Evolutionary conservation across 306 rosid species (phyloP).

Genomic region (Prosopis cineraria): DNA sequence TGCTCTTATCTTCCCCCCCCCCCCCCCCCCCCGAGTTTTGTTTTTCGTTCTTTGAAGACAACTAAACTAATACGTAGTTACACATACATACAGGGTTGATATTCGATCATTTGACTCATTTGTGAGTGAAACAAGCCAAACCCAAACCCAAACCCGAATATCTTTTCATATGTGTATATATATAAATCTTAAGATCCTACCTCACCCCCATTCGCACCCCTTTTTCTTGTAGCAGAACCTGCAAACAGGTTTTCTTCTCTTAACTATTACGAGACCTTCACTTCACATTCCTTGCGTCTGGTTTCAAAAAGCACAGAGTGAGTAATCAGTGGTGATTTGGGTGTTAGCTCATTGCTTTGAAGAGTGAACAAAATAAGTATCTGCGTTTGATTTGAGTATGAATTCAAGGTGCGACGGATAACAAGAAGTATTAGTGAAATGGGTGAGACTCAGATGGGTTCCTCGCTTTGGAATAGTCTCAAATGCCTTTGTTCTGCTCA

Average conservation of each 20-base stretch:
- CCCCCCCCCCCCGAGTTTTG: not conserved
- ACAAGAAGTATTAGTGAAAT: not conserved
- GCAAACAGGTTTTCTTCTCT: not conserved
- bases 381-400: not conserved
- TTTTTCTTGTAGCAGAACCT: not conserved
- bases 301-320: not conserved
- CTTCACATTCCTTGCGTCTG: not conserved
- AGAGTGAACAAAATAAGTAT: not conserved
- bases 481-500: conserved; percentile 56
- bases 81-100: not conserved
- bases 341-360: not conserved
- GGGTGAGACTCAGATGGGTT: conserved; percentile 26
- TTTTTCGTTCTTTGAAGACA: conserved; percentile 8
- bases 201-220: not conserved
- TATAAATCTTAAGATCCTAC: not conserved
- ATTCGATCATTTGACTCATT: not conserved
- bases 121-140: not conserved
- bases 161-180: not conserved
- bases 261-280: not conserved
- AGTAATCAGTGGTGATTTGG: not conserved
- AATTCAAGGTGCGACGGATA: not conserved
- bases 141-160: not conserved
- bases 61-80: not conserved
- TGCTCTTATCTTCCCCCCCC: not conserved
- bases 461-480: conserved; percentile 52